Evolutionary conservation across 2,329 filamentous ascomycete genomes (phyloP), one percentile per base, ranked within the genome.

Genomic region (Karstenula rhodostoma): DNA sequence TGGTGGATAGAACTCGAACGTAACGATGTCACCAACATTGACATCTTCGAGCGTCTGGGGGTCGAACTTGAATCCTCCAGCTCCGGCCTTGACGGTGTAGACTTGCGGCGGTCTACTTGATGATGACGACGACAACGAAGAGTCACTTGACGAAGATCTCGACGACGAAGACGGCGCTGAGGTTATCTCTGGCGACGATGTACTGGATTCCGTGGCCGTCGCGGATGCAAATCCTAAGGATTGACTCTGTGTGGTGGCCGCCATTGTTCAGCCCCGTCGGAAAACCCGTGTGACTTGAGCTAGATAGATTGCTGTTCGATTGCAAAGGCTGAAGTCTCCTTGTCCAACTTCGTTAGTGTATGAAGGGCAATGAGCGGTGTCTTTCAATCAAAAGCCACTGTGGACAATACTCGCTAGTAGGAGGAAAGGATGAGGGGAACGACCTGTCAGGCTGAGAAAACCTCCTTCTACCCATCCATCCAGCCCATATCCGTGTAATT

Each of bases 1-100:
- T 15, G 73, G 70, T 4, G 79, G 75, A 44, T 73, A 80, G 67
- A 82, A 82, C 40, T 74, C 69, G 48, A 71, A 74, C 13, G 76
- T 68, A 6, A 79, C 60, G 4, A 65, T 77, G 58, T 82, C 80
- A 19, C 79, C 79, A 2, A 74, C 68, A 8, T 70, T 69, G 12
- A 79, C 79, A 48, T 73, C 67, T 13, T 60, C 63, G 33, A 81
- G 67, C 33, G 70, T 69, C 40, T 76, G 74, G 1, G 80, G 80
- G 10, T 69, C 65, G 55, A 77, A 81, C 33, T 68, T 70, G 58
- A 78, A 73, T 8, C 69, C 69, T 6, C 69, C 69, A 15, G 74
- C 67, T 23, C 78, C 79, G 32, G 77, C 80, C 15, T 73, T 69
- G 46, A 82, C 71, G 0, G 67, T 72, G 52, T 80, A 73, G 2